These are phyloP conservation scores for Nemania sp. DNA, from an alignment of 2,329 filamentous ascomycete species.

Conservation along the genomic window DNA sequence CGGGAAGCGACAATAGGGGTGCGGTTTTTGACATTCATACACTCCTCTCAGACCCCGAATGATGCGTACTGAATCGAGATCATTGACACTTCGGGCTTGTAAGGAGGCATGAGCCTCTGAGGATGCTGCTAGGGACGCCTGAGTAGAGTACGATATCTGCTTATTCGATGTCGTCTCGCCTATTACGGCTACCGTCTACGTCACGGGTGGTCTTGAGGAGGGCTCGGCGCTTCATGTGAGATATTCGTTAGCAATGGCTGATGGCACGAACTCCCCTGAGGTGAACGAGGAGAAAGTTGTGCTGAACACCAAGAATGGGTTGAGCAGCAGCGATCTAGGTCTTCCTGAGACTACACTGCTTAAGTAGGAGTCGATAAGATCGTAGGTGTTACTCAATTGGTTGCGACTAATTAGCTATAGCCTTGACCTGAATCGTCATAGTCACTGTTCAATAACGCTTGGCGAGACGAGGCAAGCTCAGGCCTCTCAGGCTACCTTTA, in stretches of 20 bases:
- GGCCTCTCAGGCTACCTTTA: too few relatives aligned
- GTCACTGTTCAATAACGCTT: too few relatives aligned
- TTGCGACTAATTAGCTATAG: too few relatives aligned
- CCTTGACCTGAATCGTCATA: too few relatives aligned
- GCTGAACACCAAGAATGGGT: constrained; percentile 40
- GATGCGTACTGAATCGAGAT: constrained; percentile 32
- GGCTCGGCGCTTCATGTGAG: constrained; percentile 54
- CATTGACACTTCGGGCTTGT: constrained; percentile 35
- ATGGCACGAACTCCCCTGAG: constrained; percentile 45
- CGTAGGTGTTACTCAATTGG: too few relatives aligned
- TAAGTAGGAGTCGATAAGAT: not conserved
- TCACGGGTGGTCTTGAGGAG: constrained; percentile 53
- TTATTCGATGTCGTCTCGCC: constrained; percentile 34
- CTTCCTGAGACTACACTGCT: constrained; percentile 39
- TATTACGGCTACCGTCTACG: constrained; percentile 41
- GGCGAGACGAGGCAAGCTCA: too few relatives aligned
- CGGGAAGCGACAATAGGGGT: constrained; percentile 62
- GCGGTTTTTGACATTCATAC: constrained; percentile 64
- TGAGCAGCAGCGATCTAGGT: constrained; percentile 44
- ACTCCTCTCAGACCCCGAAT: constrained; percentile 49
- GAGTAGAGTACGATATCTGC: constrained; percentile 41
- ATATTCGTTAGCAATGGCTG: constrained; percentile 55
- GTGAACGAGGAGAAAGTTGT: constrained; percentile 46
- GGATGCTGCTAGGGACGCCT: constrained; percentile 24
- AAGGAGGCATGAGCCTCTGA: constrained; percentile 30